Evolutionary conservation across 2,329 filamentous ascomycete genomes (phyloP), one percentile per base, ranked within the genome.

Genomic region (Curvularia lunata): DNA sequence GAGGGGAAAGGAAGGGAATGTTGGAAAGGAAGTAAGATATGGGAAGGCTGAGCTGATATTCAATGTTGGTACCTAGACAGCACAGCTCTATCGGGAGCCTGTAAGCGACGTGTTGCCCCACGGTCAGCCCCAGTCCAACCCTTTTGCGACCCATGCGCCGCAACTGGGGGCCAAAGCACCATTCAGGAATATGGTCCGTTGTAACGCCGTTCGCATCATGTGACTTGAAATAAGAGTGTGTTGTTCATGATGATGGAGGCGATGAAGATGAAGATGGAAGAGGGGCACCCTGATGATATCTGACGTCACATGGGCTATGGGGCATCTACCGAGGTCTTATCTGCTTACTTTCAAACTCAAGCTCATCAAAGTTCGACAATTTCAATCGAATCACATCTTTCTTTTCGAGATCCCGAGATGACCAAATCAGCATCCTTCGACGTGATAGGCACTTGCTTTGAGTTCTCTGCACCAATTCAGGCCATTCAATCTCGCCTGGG

Each of bases 401-500:
- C 8, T 34, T 4, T 34, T 34, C 10, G 8, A 30, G 9, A 34
- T 34, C 13, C 12, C 6, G 61, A 38, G 5, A 51, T 70, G 67
- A 40, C 63, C 6, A 62, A 49, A 34, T 70, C 67, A 9, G 65
- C 63, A 16, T 70, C 62, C 28, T 70, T 70, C 52, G 67, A 70
- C 32, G 65, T 70, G 6, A 70, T 70, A 41, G 67, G 67, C 34
- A 70, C 67, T 6, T 70, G 67, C 18, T 69, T 69, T 55, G 57
- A 58, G 19, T 70, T 70, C 48, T 25, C 45, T 6, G 55, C 32
- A 2, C 67, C 67, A 41, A 69, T 70, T 19, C 5, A 27, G 34
- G 50, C 59, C 41, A 70, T 70, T 51, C 58, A 65, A 30, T 30
- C 48, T 1, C 63, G 58, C 1, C 61, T 69, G 9, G 60, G 62